Base-by-base conservation (phyloP, 805 yeast species). In the Saccharomycopsis microspora region DNA sequence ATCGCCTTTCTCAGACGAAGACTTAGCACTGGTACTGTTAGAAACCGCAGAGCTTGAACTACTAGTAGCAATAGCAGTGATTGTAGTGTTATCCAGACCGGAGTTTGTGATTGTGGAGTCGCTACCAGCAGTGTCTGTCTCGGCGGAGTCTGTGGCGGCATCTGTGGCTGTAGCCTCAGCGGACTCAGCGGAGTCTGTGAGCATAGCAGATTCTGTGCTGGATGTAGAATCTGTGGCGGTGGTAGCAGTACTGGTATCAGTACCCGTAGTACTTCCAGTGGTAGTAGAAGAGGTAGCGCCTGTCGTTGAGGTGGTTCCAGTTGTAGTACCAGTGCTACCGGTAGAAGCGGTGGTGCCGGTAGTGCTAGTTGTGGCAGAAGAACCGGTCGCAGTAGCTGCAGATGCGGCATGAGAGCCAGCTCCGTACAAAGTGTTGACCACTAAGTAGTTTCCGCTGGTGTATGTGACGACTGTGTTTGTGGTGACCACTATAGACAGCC, bases 381-480 rank as follows among this genome's bases (percentile, higher is more conserved):
- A 4, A 9, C 39, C 33, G 9, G 40, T 29, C 9, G 43, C 27
- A 10, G 49, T 7, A 28, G 45, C 5, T 10, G 42, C 42, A 32
- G 49, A 27, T 3, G 44, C 32, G 35, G 52, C 39, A 9, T 39
- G 38, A 31, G 49, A 11, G 30, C 42, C 49, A 28, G 47, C 40
- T 6, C 53, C 53, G 31, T 51, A 51, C 43, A 44, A 51, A 31
- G 52, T 51, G 38, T 51, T 51, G 32, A 51, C 43, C 37, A 51
- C 47, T 35, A 51, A 49, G 31, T 46, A 51, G 30, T 27, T 31
- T 9, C 52, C 52, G 32, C 51, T 47, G n/a, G 54, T 51, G 47
- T 51, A 51, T 5, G 52, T 47, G 9, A 51, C 32, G 10, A 48
- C 47, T 28, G 54, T 51, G 34, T 51, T 44, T 19, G 54, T 51